Base-by-base conservation (phyloP, 1,284 basidiomycete species). In the Cryptococcus wingfieldii region DNA sequence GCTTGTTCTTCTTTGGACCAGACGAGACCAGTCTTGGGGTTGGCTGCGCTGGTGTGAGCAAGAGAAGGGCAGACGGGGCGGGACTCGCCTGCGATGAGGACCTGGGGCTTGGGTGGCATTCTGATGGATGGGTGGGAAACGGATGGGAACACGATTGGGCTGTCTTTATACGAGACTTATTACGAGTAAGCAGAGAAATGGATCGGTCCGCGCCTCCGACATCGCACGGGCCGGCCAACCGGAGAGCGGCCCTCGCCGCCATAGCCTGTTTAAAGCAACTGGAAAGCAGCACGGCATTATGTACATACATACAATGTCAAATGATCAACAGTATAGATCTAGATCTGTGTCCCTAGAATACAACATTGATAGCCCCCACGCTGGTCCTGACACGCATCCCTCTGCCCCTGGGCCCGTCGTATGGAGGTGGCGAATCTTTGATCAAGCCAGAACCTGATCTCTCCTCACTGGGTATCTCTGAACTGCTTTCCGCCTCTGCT, bases 1-100 rank as follows among this genome's bases (percentile, higher is more conserved):
- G 83, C 79, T 50, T 85, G 80, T 63, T 92, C 88, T 38, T 88
- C 81, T 58, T 87, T 83, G 0, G 89, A 88, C 89, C 89, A 92
- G 42, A 85, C 81, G 54, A 92, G 83, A 59, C 83, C 78, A 56
- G 57, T 64, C 50, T 63, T 55, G 37, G 67, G 65, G 67, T 72
- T 68, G 53, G 66, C 69, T 66, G 39, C 12, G 31, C 23, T 25
- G 9, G 31, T 10, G n/a, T 37, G n/a, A n/a, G 39, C 18, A 27
- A 8, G 25, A 42, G 34, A 5, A 10, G 18, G 34, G 5, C 8
- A 2, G 5, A 19, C 34, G 38, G 16, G 3, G 18, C 5, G 12
- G 13, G 16, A 71, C 76, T 46, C 51, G 77, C 77, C 77, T 53
- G 70, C 72, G 52, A 78, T 77, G 59, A 78, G 70, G 37, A 78